Evolutionary conservation across 2,329 filamentous ascomycete genomes (phyloP), one percentile per base, ranked within the genome.

Genomic region (Fusarium austroafricanum): DNA sequence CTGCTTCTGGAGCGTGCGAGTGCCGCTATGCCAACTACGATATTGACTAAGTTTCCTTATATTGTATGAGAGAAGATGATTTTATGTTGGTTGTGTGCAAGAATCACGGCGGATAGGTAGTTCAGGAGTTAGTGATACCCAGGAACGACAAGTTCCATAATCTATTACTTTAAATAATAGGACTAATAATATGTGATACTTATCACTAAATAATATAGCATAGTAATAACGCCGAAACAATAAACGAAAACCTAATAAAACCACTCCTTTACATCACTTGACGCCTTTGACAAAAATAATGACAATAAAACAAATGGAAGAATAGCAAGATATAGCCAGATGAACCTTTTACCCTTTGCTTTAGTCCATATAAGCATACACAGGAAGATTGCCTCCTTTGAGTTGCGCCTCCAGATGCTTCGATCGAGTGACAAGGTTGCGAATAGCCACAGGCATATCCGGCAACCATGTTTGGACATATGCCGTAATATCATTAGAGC

Each of bases 11-110:
- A 8, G 71, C 74, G 14, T 83, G 82, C 54, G 67, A 73, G 39
- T 83, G 82, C 60, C 71, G 71, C 18, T 83, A 83, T 60, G 70
- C 74, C 14, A 82, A 79, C 55, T 77, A 75, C 45, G 74, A 72
- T 21, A 47, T 70, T 4, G 47, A 58, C 31, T 55, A 44, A 39
- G 31, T 21, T 33, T 17, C 10, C 6, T 12, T 49, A 23, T 39
- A n/a, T 33, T 51, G 11, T 21, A 28, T 39, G 29, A 15, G 35
- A 20, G n/a, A 21, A 37, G 10, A 47, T 6, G 26, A 49, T 8
- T 49, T 43, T 23, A 31, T 40, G 43, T 31, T 39, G 15, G 26
- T 21, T 49, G 18, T 31, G 33, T 5, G 35, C 18, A 18, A 31
- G 15, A 20, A 54, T 37, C 29, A 40, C 15, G 15, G 20, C 29